Percentiles rank a stretch among this genome's conserved stretches.
Conservation (phyloP, 768 basidiomycete species). For the Tricholoma furcatifolium region DNA sequence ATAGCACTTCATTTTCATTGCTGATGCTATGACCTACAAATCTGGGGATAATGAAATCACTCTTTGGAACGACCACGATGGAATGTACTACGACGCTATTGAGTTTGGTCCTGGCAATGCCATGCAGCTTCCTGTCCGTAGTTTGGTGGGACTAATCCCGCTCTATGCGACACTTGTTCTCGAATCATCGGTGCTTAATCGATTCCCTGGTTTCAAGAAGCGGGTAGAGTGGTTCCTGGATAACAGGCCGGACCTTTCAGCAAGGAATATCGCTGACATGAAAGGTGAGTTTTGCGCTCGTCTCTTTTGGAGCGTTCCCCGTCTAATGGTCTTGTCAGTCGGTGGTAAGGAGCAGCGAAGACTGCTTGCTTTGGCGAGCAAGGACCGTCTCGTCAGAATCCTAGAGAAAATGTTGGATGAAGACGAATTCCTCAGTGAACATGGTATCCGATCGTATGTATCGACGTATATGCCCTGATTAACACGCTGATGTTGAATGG, state of each 20-base stretch:
- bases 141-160: slow-evolving; percentile 96
- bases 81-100: slow-evolving; percentile 98
- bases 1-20: slow-evolving; percentile 96
- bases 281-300: slow-evolving; percentile 47
- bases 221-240: slow-evolving; percentile 98
- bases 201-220: slow-evolving; percentile 98
- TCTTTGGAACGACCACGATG: slow-evolving; percentile 95
- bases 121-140: slow-evolving; percentile 91
- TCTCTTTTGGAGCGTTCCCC: background rate
- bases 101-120: slow-evolving; percentile 78
- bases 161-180: slow-evolving; percentile 93
- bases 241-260: slow-evolving; percentile 84
- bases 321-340: slow-evolving; percentile 20
- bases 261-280: slow-evolving; percentile 96
- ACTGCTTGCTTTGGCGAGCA: slow-evolving; percentile 85
- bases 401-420: slow-evolving; percentile 97
- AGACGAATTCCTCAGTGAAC: slow-evolving; percentile 92
- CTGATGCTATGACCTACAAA: slow-evolving; percentile 96
- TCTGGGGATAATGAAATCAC: slow-evolving; percentile 75
- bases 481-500: background rate
- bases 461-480: background rate
- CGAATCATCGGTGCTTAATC: slow-evolving; percentile 84
- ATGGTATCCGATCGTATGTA: slow-evolving; percentile 91
- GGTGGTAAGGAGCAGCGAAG: slow-evolving; percentile 83
- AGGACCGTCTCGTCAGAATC: slow-evolving; percentile 85